Conservation (phyloP, 1,284 basidiomycete species). For the Puccinia brachypodii region DNA sequence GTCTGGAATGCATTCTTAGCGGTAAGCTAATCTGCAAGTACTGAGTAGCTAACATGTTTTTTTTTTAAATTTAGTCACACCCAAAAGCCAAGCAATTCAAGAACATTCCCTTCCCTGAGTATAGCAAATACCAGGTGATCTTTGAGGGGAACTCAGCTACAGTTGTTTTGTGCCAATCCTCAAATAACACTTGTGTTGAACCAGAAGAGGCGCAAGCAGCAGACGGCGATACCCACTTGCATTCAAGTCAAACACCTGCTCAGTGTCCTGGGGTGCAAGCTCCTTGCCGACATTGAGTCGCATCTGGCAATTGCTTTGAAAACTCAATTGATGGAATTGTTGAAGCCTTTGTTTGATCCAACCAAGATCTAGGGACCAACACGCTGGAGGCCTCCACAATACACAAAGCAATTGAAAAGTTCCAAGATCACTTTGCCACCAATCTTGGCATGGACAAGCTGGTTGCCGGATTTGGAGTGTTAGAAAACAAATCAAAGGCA, state of each 20-base stretch:
- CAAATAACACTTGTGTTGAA: neutral
- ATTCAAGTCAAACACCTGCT: neutral
- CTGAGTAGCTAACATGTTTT: too few relatives aligned
- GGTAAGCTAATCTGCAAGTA: too few relatives aligned
- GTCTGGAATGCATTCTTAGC: neutral
- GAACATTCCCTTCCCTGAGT: neutral
- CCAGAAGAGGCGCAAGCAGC: neutral
- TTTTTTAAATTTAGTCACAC: too few relatives aligned
- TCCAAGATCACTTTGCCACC: neutral
- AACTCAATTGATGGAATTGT: neutral
- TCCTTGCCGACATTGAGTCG: neutral
- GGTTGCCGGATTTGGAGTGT: neutral
- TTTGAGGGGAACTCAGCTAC: neutral
- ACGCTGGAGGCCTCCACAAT: neutral
- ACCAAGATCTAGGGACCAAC: neutral
- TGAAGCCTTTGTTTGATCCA: neutral
- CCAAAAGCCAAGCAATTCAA: neutral
- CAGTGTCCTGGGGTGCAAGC: neutral
- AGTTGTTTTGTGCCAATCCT: neutral
- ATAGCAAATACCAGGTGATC: neutral
- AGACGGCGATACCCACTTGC: neutral
- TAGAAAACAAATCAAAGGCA: neutral
- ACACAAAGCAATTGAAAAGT: neutral
- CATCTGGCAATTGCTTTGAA: neutral
- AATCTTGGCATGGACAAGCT: neutral